Percentiles rank a stretch among this genome's conserved stretches.
Conservation (phyloP, 176 grass and related monocot genomes). For the Avena sativa region DNA sequence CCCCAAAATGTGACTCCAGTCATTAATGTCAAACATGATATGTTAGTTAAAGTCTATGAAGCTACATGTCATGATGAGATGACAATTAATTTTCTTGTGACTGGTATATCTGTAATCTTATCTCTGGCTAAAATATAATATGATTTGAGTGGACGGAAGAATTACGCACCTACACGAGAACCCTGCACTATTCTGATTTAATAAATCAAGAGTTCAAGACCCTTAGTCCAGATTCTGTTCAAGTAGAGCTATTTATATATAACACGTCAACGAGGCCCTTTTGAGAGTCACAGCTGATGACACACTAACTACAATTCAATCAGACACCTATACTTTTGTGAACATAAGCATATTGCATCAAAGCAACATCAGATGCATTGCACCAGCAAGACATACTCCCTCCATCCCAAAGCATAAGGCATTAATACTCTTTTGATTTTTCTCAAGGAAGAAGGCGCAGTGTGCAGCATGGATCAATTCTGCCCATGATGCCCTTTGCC, state of each 20-base stretch:
- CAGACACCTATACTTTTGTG: neutral
- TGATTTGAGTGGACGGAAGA: neutral
- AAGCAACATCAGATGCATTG: slow-evolving; percentile 17
- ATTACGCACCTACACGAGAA: neutral
- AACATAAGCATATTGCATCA: slow-evolving; percentile 21
- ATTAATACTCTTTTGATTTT: too few species aligned
- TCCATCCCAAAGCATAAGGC: too few species aligned
- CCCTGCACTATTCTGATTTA: slow-evolving; percentile 20
- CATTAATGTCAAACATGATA: slow-evolving; percentile 6
- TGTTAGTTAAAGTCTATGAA: neutral
- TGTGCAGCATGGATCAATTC: too few species aligned
- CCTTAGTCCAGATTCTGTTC: slow-evolving; percentile 1
- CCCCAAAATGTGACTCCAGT: neutral
- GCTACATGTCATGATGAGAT: neutral
- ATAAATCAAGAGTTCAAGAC: neutral
- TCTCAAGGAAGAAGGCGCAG: too few species aligned
- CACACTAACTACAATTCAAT: slow-evolving; percentile 24
- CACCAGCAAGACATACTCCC: neutral
- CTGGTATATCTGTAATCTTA: neutral
- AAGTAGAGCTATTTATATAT: slow-evolving; percentile 2
- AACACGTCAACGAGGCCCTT: neutral
- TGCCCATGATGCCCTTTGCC: too few species aligned
- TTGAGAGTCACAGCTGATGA: neutral
- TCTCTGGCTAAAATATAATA: slow-evolving; percentile 3
- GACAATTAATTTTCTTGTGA: slow-evolving; percentile 16